Conservation (phyloP, 192 early-diverging fungal species). For the Dissophora globulifera region DNA sequence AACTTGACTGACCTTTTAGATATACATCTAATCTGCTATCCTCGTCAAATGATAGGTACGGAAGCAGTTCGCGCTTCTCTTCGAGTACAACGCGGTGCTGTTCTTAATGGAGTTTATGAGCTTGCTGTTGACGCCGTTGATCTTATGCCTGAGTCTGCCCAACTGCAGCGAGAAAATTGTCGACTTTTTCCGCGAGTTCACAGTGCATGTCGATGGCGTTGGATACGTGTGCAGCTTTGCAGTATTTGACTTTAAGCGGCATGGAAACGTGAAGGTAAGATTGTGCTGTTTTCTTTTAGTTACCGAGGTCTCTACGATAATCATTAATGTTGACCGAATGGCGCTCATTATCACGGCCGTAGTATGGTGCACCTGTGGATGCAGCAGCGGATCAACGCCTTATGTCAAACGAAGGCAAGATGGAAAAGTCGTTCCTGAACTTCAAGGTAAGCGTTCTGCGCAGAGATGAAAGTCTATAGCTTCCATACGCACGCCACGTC, state of each 20-base stretch:
- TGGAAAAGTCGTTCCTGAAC: slow-evolving; percentile 97
- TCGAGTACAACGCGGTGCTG: slow-evolving; percentile 81
- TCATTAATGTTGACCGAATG: too few relatives aligned
- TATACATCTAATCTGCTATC: too few relatives aligned
- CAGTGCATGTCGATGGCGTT: slow-evolving; percentile 88
- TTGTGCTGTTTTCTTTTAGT: too few relatives aligned
- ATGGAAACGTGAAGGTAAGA: slow-evolving; percentile 83
- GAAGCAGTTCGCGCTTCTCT: slow-evolving; percentile 80
- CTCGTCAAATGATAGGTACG: too few relatives aligned
- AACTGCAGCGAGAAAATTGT: slow-evolving; percentile 80
- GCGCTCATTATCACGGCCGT: neutral
- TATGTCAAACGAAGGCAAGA: slow-evolving; percentile 91
- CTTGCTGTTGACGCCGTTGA: slow-evolving; percentile 83
- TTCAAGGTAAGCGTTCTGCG: slow-evolving; percentile 96
- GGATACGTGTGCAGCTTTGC: slow-evolving; percentile 99
- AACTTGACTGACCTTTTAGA: too few relatives aligned
- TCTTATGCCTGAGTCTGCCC: slow-evolving; percentile 84
- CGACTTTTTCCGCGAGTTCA: slow-evolving; percentile 96
- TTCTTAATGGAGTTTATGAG: slow-evolving; percentile 86
- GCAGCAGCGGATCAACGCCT: slow-evolving; percentile 66
- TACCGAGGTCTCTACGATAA: too few relatives aligned
- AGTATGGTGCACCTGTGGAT: slow-evolving; percentile 79
- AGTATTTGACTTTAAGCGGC: slow-evolving; percentile 90
- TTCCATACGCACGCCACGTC: too few relatives aligned
- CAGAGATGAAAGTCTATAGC: too few relatives aligned